Percentiles rank a stretch among this genome's conserved stretches.
Conservation (phyloP, 805 yeast genomes). For the Wickerhamomyces chambardii region DNA sequence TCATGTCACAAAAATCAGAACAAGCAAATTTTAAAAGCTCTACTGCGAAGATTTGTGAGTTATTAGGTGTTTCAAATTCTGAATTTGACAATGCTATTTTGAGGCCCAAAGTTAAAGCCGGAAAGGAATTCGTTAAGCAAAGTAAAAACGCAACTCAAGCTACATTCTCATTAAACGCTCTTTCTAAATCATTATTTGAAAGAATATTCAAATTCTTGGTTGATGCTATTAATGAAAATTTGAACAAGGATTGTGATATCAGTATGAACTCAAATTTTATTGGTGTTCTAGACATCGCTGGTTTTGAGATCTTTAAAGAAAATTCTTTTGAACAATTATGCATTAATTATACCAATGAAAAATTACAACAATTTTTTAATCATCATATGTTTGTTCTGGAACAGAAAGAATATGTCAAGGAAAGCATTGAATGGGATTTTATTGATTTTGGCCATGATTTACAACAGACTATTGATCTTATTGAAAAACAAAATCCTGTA, state of each 20-base stretch:
- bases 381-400: slow-evolving; percentile 97
- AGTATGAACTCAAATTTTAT: slow-evolving; percentile 50
- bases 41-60: slow-evolving; percentile 40
- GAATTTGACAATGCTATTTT: slow-evolving; percentile 53
- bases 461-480: slow-evolving; percentile 89
- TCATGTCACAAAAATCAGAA: slow-evolving; percentile 56
- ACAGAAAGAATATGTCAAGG: slow-evolving; percentile 90
- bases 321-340: slow-evolving; percentile 97
- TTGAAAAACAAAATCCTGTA: slow-evolving; percentile 65
- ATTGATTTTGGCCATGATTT: slow-evolving; percentile 93
- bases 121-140: slow-evolving; percentile 77
- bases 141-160: slow-evolving; percentile 76
- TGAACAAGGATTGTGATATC: slow-evolving; percentile 41
- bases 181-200: slow-evolving; percentile 83
- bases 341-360: slow-evolving; percentile 95
- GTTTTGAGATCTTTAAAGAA: slow-evolving; percentile 90
- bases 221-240: slow-evolving; percentile 59
- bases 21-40: slow-evolving; percentile 62
- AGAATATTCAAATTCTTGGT: slow-evolving; percentile 74
- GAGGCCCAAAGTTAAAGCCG: slow-evolving; percentile 84
- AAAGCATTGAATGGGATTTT: slow-evolving; percentile 93
- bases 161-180: slow-evolving; percentile 71
- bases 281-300: slow-evolving; percentile 96
- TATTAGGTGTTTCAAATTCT: slow-evolving; percentile 54
- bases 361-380: slow-evolving; percentile 94